Conservation (phyloP, 2,329 filamentous ascomycete species). For the Sclerotinia sclerotiorum region DNA sequence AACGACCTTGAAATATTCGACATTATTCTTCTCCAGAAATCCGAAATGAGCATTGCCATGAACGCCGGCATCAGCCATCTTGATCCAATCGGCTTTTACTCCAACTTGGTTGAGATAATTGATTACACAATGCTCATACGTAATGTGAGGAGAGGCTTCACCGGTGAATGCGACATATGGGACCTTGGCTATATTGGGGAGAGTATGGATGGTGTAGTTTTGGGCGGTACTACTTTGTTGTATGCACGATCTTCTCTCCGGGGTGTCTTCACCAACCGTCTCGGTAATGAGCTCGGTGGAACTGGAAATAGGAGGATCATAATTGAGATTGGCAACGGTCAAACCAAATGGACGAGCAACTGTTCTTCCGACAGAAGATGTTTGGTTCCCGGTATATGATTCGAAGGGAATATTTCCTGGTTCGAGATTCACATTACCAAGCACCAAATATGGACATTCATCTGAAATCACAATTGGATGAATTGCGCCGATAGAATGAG, state of each 20-base stretch:
- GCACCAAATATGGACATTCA: conserved; percentile 37
- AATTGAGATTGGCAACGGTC: conserved; percentile 31
- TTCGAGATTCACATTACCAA: conserved; percentile 38
- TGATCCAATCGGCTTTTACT: conserved; percentile 32
- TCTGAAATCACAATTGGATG: conserved; percentile 35
- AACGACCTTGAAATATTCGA: conserved; percentile 28
- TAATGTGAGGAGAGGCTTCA: conserved; percentile 39
- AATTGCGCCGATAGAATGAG: conserved; percentile 39
- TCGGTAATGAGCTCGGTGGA: conserved; percentile 28
- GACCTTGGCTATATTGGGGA: conserved; percentile 36
- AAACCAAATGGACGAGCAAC: conserved; percentile 31
- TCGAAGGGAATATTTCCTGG: conserved; percentile 37
- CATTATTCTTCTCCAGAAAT: conserved; percentile 33
- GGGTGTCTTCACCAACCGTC: conserved; percentile 32
- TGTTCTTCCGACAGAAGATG: conserved; percentile 28
- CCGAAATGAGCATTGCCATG: conserved; percentile 33
- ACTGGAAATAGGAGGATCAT: conserved; percentile 30
- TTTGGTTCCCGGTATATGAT: conserved; percentile 26
- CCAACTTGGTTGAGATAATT: conserved; percentile 32
- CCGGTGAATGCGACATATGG: conserved; percentile 40
- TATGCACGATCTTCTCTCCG: conserved; percentile 32
- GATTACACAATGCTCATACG: conserved; percentile 41
- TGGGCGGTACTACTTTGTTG: conserved; percentile 13
- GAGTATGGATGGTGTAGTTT: conserved; percentile 19
- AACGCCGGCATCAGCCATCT: conserved; percentile 29